Percentiles rank a stretch among this genome's conserved stretches.
Conservation (phyloP, 805 yeast genomes). For the Saccharomycopsis fibuligera region DNA sequence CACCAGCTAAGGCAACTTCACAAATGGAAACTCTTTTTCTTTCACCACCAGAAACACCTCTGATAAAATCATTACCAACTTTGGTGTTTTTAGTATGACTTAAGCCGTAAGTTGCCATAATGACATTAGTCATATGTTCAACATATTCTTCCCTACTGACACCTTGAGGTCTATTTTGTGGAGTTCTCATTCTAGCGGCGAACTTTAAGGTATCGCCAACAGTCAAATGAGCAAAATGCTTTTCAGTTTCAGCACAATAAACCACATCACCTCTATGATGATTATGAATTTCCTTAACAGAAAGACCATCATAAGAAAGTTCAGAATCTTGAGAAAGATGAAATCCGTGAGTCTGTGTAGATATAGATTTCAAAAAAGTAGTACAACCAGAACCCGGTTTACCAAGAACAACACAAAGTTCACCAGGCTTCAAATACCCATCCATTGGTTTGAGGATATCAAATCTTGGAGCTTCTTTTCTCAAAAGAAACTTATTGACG, state of each 20-base stretch:
- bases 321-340: constrained; percentile 37
- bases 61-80: constrained; percentile 59
- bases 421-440: constrained; percentile 55
- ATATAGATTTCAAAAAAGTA: constrained; percentile 50
- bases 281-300: constrained; percentile 38
- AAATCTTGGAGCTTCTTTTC: constrained; percentile 29
- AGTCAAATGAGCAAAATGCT: constrained; percentile 55
- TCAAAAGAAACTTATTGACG: neutral
- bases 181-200: constrained; percentile 51
- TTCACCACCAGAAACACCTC: constrained; percentile 76
- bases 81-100: constrained; percentile 55
- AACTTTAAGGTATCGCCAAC: constrained; percentile 55
- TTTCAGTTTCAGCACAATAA: constrained; percentile 59
- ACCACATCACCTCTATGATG: constrained; percentile 57
- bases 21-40: constrained; percentile 72
- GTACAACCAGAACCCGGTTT: constrained; percentile 76
- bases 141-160: constrained; percentile 44
- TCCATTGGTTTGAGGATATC: constrained; percentile 49
- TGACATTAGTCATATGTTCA: constrained; percentile 41
- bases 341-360: constrained; percentile 53
- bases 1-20: constrained; percentile 47
- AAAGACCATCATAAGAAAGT: constrained; percentile 46
- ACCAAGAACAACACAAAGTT: constrained; percentile 66
- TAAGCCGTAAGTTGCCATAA: constrained; percentile 44
- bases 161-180: constrained; percentile 48